These are phyloP conservation scores for Pseudogymnoascus sp. DNA, from an alignment of 2,329 filamentous ascomycete species.

Conservation along the genomic window DNA sequence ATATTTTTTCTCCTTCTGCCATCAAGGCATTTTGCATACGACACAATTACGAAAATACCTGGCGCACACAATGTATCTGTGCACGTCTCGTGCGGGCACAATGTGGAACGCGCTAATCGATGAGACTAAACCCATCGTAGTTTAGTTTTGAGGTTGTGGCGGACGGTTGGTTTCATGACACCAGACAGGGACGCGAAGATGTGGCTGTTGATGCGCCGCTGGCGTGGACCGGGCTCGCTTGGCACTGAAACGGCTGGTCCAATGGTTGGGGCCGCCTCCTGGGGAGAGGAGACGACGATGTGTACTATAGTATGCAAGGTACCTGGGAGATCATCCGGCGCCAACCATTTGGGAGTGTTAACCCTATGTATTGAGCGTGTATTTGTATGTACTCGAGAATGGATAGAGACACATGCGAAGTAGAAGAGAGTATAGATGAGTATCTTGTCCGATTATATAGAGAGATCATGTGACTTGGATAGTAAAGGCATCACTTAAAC, in stretches of 20 bases:
- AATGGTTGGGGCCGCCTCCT: neutral
- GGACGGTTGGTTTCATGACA: neutral
- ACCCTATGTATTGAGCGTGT: neutral
- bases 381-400: neutral
- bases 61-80: neutral
- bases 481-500: neutral
- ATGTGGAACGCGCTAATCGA: neutral
- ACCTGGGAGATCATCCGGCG: neutral
- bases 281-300: neutral
- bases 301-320: neutral
- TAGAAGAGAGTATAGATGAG: neutral
- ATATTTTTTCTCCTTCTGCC: neutral
- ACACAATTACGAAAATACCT: constrained; percentile 5
- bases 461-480: neutral
- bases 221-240: neutral
- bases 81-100: neutral
- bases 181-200: neutral
- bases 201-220: neutral
- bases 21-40: neutral
- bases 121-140: neutral
- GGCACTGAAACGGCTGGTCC: neutral
- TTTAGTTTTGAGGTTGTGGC: neutral
- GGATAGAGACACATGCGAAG: neutral
- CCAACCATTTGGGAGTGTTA: neutral
- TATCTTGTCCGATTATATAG: neutral